Conservation (phyloP, 768 basidiomycete genomes). For the Mycena polygramma region DNA sequence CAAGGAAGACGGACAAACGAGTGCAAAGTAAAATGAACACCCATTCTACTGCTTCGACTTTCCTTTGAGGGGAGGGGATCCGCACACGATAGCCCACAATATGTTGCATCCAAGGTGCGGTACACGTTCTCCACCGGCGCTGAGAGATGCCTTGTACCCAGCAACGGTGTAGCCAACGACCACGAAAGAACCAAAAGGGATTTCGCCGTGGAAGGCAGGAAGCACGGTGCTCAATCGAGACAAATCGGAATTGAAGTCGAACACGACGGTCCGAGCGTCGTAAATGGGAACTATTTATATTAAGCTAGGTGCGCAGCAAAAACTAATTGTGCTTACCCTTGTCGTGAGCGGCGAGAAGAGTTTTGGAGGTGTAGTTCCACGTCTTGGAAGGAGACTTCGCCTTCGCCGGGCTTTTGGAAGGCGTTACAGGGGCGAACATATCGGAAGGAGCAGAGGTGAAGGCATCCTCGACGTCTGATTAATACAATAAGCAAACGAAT, state of each 20-base stretch:
- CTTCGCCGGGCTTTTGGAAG: background rate
- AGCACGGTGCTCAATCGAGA: background rate
- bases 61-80: background rate
- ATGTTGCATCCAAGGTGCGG: constrained; percentile 2
- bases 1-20: too few relatives aligned
- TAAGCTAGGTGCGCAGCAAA: background rate
- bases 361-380: background rate
- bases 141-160: background rate
- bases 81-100: constrained; percentile 5
- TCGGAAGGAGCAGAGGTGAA: background rate
- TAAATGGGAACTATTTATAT: background rate
- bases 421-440: background rate
- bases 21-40: too few relatives aligned
- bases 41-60: too few relatives aligned
- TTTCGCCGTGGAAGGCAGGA: background rate
- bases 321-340: background rate
- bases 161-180: constrained; percentile 1
- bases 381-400: background rate
- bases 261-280: background rate
- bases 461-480: background rate
- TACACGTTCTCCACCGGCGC: background rate
- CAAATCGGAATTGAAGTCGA: background rate
- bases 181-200: background rate
- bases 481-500: too few relatives aligned
- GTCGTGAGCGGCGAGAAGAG: background rate